Evolutionary conservation across 1,139 yeast species (phyloP).

Genomic region (Blastobotrys buckinghamii): DNA sequence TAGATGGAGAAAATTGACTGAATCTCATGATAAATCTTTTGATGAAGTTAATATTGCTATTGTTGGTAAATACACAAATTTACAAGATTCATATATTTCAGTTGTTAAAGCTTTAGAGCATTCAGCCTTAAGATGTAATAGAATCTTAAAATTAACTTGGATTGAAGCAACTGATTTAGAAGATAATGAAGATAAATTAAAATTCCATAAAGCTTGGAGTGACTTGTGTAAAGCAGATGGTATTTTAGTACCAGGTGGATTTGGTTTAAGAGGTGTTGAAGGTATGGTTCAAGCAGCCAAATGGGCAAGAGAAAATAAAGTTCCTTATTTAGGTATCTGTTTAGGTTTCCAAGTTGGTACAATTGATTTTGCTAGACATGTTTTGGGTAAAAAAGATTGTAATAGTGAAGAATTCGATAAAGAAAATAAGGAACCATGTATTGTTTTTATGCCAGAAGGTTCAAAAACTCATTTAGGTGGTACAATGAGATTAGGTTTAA

Average conservation of each 20-base stretch:
- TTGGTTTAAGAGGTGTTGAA: slow-evolving; percentile 95
- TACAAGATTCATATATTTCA: slow-evolving; percentile 91
- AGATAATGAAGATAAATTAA: slow-evolving; percentile 58
- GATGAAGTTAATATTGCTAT: slow-evolving; percentile 90
- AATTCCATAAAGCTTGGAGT: slow-evolving; percentile 95
- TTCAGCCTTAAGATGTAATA: slow-evolving; percentile 82
- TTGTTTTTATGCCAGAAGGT: slow-evolving; percentile 97
- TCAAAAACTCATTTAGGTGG: slow-evolving; percentile 96
- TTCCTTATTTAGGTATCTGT: slow-evolving; percentile 96
- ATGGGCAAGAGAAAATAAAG: slow-evolving; percentile 92
- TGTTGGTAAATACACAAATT: slow-evolving; percentile 94
- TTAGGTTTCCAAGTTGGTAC: slow-evolving; percentile 97
- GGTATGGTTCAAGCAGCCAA: slow-evolving; percentile 97
- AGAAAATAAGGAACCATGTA: slow-evolving; percentile 62
- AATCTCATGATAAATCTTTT: slow-evolving; percentile 70
- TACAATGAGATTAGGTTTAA: slow-evolving; percentile 95
- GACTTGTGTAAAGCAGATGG: slow-evolving; percentile 93
- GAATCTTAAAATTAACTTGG: slow-evolving; percentile 86
- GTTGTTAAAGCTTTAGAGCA: slow-evolving; percentile 95
- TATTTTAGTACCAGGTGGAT: slow-evolving; percentile 97
- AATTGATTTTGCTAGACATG: slow-evolving; percentile 84
- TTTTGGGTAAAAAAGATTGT: slow-evolving; percentile 61
- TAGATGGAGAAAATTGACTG: slow-evolving; percentile 78
- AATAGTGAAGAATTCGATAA: slow-evolving; percentile 84
- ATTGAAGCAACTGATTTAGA: slow-evolving; percentile 92